Base-by-base conservation (phyloP, 495 filamentous ascomycete species). In the Bacidia gigantensis region DNA sequence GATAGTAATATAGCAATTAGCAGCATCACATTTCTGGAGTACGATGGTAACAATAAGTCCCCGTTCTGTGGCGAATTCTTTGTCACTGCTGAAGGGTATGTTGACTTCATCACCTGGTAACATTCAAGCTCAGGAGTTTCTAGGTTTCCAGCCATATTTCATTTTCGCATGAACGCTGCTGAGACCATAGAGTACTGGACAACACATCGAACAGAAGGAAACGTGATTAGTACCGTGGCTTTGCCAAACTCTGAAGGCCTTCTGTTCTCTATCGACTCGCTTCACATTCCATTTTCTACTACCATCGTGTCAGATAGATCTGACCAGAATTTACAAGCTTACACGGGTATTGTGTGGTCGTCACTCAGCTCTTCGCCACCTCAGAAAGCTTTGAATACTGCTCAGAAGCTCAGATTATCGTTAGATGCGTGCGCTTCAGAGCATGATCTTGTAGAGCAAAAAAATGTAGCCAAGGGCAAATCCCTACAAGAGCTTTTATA, bases 51-150 rank as follows among this genome's bases (percentile, higher is more conserved):
- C 3, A 26, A 3, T 11, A 20, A 50, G 5, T 40, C 14, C 12
- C 32, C 53, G 10, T 12, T 35, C 0, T 46, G 52, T 1, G 46
- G 53, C 14, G 64, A 65, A 42, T 65, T 89, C 9, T 50, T 83
- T n/a, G 79, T 84, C 21, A 69, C 77, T 24, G 75, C 81, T 56
- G 84, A 89, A 70, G 76, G 77, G 84, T 87, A 74, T 58, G 72
- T 66, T 20, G 29, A 25, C 20, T 14, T 29, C 25, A 22, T 32
- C 26, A 48, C 25, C 29, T 49, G 20, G 46, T 25, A 26, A 51
- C 18, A 21, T 49, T 38, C 46, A 39, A 32, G 65, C 68, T 60
- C 69, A 54, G n/a, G 47, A 10, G 23, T 45, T 2, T 17, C 10
- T 42, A 61, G 42, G 3, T 47, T 54, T 50, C 52, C 60, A 84